phyloP scores from a whole-genome alignment of 495 filamentous ascomycete species.

The Pyronema omphalodes region DNA sequence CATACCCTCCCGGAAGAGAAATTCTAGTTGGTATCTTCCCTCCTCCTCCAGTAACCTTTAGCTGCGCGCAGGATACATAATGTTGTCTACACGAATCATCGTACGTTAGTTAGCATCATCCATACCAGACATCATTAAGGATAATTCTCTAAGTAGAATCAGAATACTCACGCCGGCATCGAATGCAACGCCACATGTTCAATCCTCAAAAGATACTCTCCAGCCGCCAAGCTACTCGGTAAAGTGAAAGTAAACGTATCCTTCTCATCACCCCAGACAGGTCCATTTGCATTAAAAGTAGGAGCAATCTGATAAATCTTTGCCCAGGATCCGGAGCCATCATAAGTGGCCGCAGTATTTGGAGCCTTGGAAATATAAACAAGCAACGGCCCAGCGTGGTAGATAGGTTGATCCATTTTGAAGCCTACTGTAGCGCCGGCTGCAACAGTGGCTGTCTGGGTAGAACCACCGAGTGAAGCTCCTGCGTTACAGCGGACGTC shows the following conservation, averaged over 20 bases:
- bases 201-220: constrained; percentile 41
- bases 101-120: constrained; percentile 22
- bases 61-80: constrained; percentile 37
- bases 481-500: constrained; percentile 34
- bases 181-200: constrained; percentile 41
- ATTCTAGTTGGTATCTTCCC: constrained; percentile 31
- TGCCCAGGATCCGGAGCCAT: constrained; percentile 34
- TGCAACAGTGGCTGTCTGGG: constrained; percentile 27
- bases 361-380: constrained; percentile 36
- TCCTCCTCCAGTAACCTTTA: constrained; percentile 37
- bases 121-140: constrained; percentile 14
- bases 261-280: constrained; percentile 16
- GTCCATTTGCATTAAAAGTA: constrained; percentile 15
- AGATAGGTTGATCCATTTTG: constrained; percentile 32
- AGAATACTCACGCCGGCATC: neutral
- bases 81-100: constrained; percentile 26
- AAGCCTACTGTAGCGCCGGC: constrained; percentile 33
- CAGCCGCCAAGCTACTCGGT: constrained; percentile 29
- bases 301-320: constrained; percentile 34
- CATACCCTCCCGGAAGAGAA: constrained; percentile 35
- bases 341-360: constrained; percentile 30
- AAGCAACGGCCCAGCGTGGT: constrained; percentile 32
- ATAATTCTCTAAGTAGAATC: neutral
- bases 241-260: constrained; percentile 30
- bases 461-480: constrained; percentile 23